Percentiles rank a stretch among this genome's conserved stretches.
phyloP scores from a whole-genome alignment of 2,329 filamentous ascomycete species.

The Fusarium floridanum region DNA sequence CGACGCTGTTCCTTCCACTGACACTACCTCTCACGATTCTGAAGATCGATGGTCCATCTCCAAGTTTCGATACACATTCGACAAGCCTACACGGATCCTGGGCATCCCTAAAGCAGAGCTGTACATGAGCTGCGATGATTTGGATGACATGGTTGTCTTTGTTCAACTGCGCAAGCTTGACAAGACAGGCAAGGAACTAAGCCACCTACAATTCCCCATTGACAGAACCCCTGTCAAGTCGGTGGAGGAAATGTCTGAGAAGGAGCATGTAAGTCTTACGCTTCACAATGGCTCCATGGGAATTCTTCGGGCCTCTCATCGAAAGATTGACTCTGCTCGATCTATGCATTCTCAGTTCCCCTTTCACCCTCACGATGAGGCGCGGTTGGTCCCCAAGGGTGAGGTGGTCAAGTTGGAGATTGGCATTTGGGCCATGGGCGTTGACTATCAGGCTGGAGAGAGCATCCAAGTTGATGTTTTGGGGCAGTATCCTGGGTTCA shows the following conservation, averaged over 20 bases:
- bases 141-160: neutral
- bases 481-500: neutral
- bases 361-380: neutral
- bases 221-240: neutral
- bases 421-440: neutral
- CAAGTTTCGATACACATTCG: constrained; percentile 31
- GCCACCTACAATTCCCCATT: neutral
- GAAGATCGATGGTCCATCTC: constrained; percentile 34
- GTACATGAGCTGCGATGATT: constrained; percentile 34
- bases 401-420: neutral
- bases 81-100: constrained; percentile 17
- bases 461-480: neutral
- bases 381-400: neutral
- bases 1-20: neutral
- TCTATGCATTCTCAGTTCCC: neutral
- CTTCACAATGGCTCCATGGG: neutral
- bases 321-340: neutral
- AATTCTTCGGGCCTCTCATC: neutral
- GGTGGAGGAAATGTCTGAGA: neutral
- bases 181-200: neutral
- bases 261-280: neutral
- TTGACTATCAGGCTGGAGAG: neutral
- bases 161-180: neutral
- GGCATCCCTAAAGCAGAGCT: constrained; percentile 33
- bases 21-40: constrained; percentile 10